phyloP scores from a whole-genome alignment of 768 basidiomycete species.

The Suillus discolor region DNA sequence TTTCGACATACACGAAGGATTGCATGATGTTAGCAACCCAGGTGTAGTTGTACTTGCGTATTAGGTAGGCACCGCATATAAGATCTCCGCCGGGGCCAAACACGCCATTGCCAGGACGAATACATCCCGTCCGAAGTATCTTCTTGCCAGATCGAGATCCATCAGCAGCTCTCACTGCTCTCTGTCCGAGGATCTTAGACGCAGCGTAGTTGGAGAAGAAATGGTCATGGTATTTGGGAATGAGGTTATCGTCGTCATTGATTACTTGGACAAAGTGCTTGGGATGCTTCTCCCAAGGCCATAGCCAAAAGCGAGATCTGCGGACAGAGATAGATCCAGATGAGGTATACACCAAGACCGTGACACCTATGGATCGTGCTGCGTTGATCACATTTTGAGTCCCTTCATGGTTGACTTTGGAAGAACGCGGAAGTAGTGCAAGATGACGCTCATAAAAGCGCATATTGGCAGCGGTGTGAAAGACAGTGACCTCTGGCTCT shows the following conservation, averaged over 20 bases:
- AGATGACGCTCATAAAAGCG: conserved; percentile 72
- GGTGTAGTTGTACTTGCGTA: conserved; percentile 58
- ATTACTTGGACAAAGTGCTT: conserved; percentile 61
- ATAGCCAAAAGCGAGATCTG: conserved; percentile 62
- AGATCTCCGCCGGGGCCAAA: conserved; percentile 79
- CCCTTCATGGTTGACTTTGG: conserved; percentile 65
- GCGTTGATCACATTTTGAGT: conserved; percentile 69
- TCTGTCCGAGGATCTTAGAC: conserved; percentile 64
- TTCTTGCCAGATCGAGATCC: conserved; percentile 32
- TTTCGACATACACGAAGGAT: conserved; percentile 76
- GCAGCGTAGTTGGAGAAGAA: conserved; percentile 82
- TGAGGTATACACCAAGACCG: conserved; percentile 68
- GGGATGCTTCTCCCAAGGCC: conserved; percentile 74
- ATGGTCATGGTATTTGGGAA: conserved; percentile 57
- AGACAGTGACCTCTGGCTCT: conserved; percentile 54
- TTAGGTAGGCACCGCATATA: conserved; percentile 63
- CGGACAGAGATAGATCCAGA: conserved; percentile 67
- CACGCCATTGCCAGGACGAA: conserved; percentile 79
- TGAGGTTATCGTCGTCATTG: conserved; percentile 56
- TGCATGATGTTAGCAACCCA: conserved; percentile 63
- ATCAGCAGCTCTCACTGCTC: conserved; percentile 45
- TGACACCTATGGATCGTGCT: conserved; percentile 54
- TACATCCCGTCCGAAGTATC: conserved; percentile 64
- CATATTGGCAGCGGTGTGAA: conserved; percentile 78
- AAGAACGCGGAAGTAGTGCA: conserved; percentile 53